These are phyloP conservation scores for Naganishia friedmannii DNA, from an alignment of 768 basidiomycete genomes.

Conservation along the genomic window DNA sequence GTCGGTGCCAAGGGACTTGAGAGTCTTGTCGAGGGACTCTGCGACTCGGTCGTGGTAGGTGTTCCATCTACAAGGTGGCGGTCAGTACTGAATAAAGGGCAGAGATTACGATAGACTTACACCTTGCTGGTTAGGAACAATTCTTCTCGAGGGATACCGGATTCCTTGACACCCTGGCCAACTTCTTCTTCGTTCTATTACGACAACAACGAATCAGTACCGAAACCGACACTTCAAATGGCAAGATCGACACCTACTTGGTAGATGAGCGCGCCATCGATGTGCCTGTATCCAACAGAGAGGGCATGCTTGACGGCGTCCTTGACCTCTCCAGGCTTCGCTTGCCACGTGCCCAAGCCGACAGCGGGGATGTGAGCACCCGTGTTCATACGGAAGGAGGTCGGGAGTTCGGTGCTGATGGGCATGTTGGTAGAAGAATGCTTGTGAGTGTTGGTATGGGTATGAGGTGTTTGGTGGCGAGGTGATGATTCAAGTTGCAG, in stretches of 20 bases:
- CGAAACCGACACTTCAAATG: constrained; percentile 25
- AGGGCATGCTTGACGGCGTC: constrained; percentile 58
- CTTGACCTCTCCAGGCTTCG: constrained; percentile 67
- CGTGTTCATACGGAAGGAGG: constrained; percentile 28
- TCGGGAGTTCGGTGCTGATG: constrained; percentile 11
- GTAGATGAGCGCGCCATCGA: constrained; percentile 78
- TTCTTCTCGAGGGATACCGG: constrained; percentile 39
- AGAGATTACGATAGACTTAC: constrained; percentile 19
- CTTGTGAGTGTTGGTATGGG: neutral
- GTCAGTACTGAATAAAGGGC: neutral
- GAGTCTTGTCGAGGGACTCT: constrained; percentile 71
- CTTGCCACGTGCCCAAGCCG: constrained; percentile 79
- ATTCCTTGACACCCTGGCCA: constrained; percentile 40
- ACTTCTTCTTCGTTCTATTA: constrained; percentile 36
- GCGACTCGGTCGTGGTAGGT: constrained; percentile 67
- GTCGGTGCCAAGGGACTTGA: constrained; percentile 66
- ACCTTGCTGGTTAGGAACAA: constrained; percentile 39
- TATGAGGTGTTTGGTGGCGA: neutral
- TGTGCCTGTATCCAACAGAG: constrained; percentile 72
- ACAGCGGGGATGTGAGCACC: constrained; percentile 62
- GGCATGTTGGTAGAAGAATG: neutral
- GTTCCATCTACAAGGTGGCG: constrained; percentile 34
- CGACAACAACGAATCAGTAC: neutral
- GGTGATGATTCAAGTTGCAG: neutral
- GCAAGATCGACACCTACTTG: constrained; percentile 64